Evolutionary conservation across 768 basidiomycete species (phyloP), one percentile per base, ranked within the genome.

Genomic region (Tylopilus cervinicoccineus): DNA sequence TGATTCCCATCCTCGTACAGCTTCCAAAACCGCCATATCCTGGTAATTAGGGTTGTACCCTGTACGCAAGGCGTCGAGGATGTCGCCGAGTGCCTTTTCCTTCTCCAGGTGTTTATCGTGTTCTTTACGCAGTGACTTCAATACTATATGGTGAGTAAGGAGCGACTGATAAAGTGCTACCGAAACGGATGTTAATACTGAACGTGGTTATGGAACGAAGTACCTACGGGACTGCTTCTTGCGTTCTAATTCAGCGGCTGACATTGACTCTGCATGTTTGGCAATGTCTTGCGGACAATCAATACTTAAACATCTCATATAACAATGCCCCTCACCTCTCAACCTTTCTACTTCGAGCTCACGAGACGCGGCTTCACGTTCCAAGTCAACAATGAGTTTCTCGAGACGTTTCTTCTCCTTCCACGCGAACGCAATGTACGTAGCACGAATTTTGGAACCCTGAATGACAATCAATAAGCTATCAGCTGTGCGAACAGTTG

Each of bases 11-110:
- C 93, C 94, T 39, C 93, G 83, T 14, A 97, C 93, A 16, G 95
- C 94, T 57, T 95, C 94, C 24, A 96, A 79, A 40, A 98, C 95
- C 2, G 93, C 93, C 95, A 99, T 98, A 63, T 99, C 95, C 65
- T 97, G 94, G 69, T 97, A 97, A 66, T 99, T 99, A 14, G 95
- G 95, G 65, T 99, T 99, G 71, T 96, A 97, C 5, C 86, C 84
- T 10, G 80, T 78, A 19, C 90, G 79, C 11, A 99, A 79, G 24
- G 83, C 73, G 49, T 83, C 78, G 6, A 99, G 77, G 43, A 99
- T 89, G n/a, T 84, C 79, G 20, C 85, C 86, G 3, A 99, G 79
- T 38, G 81, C 75, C 51, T 79, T 79, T 60, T 94, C 83, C 43
- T 86, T 84, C 50, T 86, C 80, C 23, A 89, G 65, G 49, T 88